A percentile compares a stretch with the other conserved stretches of the same genome.
Conservation (phyloP, 2,329 filamentous ascomycete genomes). For the Claviceps citrina region DNA sequence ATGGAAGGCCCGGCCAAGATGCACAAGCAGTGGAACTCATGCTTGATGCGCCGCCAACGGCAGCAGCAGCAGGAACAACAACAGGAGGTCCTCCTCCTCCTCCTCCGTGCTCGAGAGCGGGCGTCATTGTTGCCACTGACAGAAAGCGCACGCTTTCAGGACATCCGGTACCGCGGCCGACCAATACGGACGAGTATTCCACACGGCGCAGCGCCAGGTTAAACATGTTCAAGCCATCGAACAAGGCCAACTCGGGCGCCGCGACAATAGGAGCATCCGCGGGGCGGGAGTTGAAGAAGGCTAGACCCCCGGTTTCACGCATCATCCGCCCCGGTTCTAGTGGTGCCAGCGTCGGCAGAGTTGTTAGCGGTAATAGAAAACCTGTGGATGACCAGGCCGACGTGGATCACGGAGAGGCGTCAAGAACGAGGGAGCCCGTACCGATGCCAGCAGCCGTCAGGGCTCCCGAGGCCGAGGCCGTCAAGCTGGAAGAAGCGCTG, state of each 20-base stretch:
- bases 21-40: conserved; percentile 22
- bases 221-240: conserved; percentile 52
- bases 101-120: conserved; percentile 18
- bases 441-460: conserved; percentile 24
- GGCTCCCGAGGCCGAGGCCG: conserved; percentile 34
- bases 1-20: conserved; percentile 20
- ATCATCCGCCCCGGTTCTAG: conserved; percentile 51
- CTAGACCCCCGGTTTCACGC: conserved; percentile 55
- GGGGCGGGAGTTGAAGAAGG: conserved; percentile 63
- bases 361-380: conserved; percentile 83
- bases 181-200: conserved; percentile 42
- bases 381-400: conserved; percentile 53
- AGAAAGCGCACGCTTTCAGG: conserved; percentile 90
- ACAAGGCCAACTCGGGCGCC: conserved; percentile 45
- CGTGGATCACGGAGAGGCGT: conserved; percentile 48
- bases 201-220: conserved; percentile 57
- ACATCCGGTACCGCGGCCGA: conserved; percentile 43
- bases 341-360: conserved; percentile 60
- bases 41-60: conserved; percentile 24
- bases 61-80: conserved; percentile 17
- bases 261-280: conserved; percentile 43
- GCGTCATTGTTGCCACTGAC: conserved; percentile 35
- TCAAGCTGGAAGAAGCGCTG: conserved; percentile 60
- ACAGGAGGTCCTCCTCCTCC: too few relatives aligned
- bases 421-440: conserved; percentile 29